Evolutionary conservation across 1,139 yeast genomes (phyloP).

Genomic region (Sugiyamaella xylanicola): DNA sequence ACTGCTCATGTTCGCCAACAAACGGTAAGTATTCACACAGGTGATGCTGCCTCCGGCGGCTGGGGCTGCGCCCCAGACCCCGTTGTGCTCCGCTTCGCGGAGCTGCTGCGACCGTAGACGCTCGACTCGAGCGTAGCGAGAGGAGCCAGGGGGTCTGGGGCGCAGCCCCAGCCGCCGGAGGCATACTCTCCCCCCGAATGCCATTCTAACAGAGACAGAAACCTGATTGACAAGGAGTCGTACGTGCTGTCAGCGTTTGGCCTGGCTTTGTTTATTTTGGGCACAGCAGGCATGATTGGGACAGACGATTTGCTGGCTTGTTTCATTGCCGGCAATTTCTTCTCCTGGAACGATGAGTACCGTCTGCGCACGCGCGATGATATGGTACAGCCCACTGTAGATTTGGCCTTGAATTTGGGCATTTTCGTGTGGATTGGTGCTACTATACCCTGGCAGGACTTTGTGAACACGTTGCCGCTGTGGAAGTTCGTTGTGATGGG

Average conservation of each 20-base stretch:
- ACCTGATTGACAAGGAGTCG: conserved; percentile 49
- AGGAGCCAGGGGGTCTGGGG: background rate
- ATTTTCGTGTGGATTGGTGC: conserved; percentile 46
- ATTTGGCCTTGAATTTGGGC: conserved; percentile 41
- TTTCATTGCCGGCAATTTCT: conserved; percentile 42
- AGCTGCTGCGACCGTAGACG: background rate
- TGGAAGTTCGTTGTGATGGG: conserved; percentile 43
- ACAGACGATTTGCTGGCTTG: conserved; percentile 47
- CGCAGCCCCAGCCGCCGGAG: background rate
- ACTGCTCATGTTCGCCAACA: conserved; percentile 35
- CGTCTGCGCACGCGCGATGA: conserved; percentile 39
- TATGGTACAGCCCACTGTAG: conserved; percentile 39
- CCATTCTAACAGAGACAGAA: conserved; percentile 15
- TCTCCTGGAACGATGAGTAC: conserved; percentile 44
- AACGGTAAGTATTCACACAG: conserved; percentile 15
- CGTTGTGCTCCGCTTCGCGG: background rate
- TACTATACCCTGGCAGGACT: conserved; percentile 43
- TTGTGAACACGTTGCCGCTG: conserved; percentile 33
- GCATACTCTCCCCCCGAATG: background rate
- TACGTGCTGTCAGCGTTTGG: conserved; percentile 74
- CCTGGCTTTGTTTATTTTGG: conserved; percentile 71
- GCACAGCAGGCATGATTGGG: conserved; percentile 45
- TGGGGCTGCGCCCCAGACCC: conserved; percentile 9
- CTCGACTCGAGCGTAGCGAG: background rate
- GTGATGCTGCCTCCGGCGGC: conserved; percentile 10